Evolutionary conservation across 2,329 filamentous ascomycete species (phyloP).

Genomic region (Fusarium illudens): DNA sequence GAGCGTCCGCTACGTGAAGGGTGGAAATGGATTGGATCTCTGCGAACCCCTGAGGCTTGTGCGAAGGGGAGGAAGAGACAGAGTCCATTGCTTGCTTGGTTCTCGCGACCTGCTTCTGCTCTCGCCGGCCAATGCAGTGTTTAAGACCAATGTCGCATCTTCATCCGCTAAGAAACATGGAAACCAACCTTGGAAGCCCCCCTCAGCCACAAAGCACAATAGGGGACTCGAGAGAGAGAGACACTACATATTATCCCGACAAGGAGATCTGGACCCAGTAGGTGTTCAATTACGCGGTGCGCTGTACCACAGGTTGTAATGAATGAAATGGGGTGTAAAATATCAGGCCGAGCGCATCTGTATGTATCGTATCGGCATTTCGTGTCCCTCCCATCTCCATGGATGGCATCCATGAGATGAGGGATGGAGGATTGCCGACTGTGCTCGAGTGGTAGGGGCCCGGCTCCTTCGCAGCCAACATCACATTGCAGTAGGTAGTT

Average conservation of each 20-base stretch:
- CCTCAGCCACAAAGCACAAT: neutral
- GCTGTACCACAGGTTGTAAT: neutral
- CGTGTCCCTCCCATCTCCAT: neutral
- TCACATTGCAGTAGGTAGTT: neutral
- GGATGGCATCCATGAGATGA: neutral
- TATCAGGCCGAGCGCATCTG: conserved; percentile 1
- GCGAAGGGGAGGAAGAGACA: conserved; percentile 4
- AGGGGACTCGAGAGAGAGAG: conserved; percentile 15
- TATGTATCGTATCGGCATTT: conserved; percentile 3
- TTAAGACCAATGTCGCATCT: conserved; percentile 32
- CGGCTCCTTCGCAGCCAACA: neutral
- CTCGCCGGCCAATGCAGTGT: conserved; percentile 26
- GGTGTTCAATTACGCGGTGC: neutral
- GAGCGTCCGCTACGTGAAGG: conserved; percentile 1
- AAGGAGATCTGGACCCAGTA: neutral
- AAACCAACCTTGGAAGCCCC: neutral
- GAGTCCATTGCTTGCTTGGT: neutral
- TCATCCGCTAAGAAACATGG: conserved; percentile 23
- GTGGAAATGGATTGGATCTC: conserved; percentile 30
- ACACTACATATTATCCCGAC: conserved; percentile 19
- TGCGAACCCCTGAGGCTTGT: conserved; percentile 22
- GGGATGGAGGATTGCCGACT: neutral
- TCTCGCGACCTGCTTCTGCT: neutral
- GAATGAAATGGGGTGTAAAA: neutral
- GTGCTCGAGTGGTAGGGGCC: neutral